Evolutionary conservation across 768 basidiomycete species (phyloP), one percentile per base, ranked within the genome.

Genomic region (Cystobasidiopsis lactophilus): DNA sequence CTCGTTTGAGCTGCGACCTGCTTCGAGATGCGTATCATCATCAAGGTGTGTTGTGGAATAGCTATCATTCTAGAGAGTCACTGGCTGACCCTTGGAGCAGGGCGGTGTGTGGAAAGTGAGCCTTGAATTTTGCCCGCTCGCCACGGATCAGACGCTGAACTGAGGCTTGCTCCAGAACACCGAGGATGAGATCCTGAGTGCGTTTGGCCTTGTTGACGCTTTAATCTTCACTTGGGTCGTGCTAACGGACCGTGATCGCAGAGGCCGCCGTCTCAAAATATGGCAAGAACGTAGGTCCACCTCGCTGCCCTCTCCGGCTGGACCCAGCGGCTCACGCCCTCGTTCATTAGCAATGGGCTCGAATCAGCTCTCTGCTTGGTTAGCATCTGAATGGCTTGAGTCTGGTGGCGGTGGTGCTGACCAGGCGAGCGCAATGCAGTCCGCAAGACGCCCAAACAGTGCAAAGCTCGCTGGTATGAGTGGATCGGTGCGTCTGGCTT

Each of bases 391-490:
- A n/a, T n/a, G n/a, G n/a, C n/a, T n/a, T n/a, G n/a, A n/a, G n/a
- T n/a, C n/a, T n/a, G n/a, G n/a, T n/a, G n/a, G n/a, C n/a, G n/a
- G n/a, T n/a, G n/a, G n/a, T n/a, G n/a, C n/a, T n/a, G n/a, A n/a
- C n/a, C n/a, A n/a, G n/a, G n/a, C n/a, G n/a, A n/a, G n/a, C n/a
- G n/a, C n/a, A n/a, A n/a, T n/a, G n/a, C n/a, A n/a, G n/a, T 96
- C 33, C 78, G 93, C 59, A 98, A 98, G 69, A 98, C 93, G 1
- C 89, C 93, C 11, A 98, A 98, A 66, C 93, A 98, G 71, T 98
- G 93, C 72, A 98, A 98, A 68, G 70, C 69, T 3, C 3, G 54
- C 2, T 55, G 54, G 54, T 52, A 55, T 29, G 54, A 53, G 52
- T 56, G 3, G 35, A 24, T 33, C 29, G 13, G 5, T 29, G 5